Base-by-base conservation (phyloP, 2,329 filamentous ascomycete genomes). In the Daldinia sp. region DNA sequence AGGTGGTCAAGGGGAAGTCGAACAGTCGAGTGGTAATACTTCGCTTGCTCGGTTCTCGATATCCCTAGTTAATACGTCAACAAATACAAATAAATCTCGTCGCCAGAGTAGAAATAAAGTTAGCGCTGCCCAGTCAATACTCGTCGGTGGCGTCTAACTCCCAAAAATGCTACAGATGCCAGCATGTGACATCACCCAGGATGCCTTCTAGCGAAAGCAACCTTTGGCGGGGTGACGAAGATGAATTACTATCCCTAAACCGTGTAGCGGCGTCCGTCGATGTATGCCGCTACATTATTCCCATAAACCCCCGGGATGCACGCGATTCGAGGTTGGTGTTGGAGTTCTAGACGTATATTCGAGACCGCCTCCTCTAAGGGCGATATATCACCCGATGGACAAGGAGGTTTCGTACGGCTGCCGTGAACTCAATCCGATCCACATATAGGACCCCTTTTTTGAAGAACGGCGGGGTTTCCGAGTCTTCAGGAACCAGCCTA, bases 351-450 rank as follows among this genome's bases (percentile, higher is more conserved):
- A 34, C 15, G 49, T 25, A 27, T 32, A 30, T 30, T 51, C 17
- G 41, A 17, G 32, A 15, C n/a, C 50, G 23, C 51, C 47, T 61
- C 35, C 39, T n/a, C 50, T 57, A 70, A 67, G 72, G 72, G 72
- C 56, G 55, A 74, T 71, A 70, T 65, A 72, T 74, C 43, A 57
- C 70, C 72, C 72, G 72, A 67, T 27, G 27, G 47, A 58, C 47
- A 59, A 65, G 57, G 61, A 55, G 59, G 37, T 52, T 57, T 45
- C 39, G 49, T 54, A 57, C 55, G 50, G 62, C 64, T 71, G 61
- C 67, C 66, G 70, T 62, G 63, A 69, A 63, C 63, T 61, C 50
- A 70, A 58, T 58, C 71, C 73, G 71, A 68, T 70, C 69, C 66
- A 71, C 59, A 63, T 57, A 58, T 61, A 64, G 48, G 34, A 45